Conservation (phyloP, 306 rosid species). For the Quillaja saponaria region DNA sequence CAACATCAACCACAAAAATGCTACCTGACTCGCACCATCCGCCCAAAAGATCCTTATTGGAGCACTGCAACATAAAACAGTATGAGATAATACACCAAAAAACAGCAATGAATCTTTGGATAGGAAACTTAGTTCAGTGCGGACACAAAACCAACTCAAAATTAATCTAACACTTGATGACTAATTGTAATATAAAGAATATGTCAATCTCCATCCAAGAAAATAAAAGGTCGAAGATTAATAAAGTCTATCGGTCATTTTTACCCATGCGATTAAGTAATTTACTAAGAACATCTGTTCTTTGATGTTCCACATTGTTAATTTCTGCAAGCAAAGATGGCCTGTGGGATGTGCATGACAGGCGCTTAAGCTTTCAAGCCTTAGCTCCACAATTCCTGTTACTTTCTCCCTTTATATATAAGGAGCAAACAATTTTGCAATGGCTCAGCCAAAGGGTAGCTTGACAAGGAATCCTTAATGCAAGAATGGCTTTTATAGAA, state of each 20-base stretch:
- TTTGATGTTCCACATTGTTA: too few species aligned
- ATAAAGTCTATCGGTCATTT: too few species aligned
- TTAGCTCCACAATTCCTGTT: neutral
- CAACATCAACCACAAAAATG: constrained; percentile 68
- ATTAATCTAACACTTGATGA: too few species aligned
- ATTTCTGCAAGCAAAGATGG: too few species aligned
- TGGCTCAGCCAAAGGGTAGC: constrained; percentile 8
- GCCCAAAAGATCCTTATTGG: constrained; percentile 69
- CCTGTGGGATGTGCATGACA: too few species aligned
- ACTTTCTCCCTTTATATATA: neutral
- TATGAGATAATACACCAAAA: constrained; percentile 23
- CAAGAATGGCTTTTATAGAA: neutral
- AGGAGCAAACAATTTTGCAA: constrained; percentile 12
- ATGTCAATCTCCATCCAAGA: too few species aligned
- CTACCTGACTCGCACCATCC: constrained; percentile 95
- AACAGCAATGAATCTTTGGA: neutral
- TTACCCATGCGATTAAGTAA: too few species aligned
- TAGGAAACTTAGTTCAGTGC: neutral
- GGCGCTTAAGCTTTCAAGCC: neutral
- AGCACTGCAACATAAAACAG: constrained; percentile 55
- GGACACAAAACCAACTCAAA: neutral
- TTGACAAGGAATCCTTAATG: neutral
- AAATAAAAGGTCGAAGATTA: too few species aligned
- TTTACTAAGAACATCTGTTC: too few species aligned
- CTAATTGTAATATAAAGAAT: too few species aligned